Base-by-base conservation (phyloP, 2,329 filamentous ascomycete genomes). In the Monosporascus sp. region DNA sequence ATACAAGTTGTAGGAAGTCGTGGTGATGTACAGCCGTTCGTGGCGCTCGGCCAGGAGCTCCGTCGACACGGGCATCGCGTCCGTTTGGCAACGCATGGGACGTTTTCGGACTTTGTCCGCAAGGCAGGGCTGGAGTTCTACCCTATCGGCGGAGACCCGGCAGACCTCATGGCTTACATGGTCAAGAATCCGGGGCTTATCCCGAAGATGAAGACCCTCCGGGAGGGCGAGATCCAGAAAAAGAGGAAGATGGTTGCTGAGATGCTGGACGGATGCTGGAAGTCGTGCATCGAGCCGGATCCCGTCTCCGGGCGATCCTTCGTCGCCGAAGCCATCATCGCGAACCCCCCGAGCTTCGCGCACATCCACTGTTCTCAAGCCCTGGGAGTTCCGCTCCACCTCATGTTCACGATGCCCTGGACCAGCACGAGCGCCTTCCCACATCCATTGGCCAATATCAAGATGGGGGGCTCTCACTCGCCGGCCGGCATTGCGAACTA, bases 351-450 rank as follows among this genome's bases (percentile, higher is more conserved):
- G 0, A 88, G 85, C 61, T 90, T 90, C 69, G 87, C 85, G 0
- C 87, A 90, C 61, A 76, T 90, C 3, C 88, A 91, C 62, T 80
- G 86, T 54, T 88, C 88, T 0, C 86, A 91, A 68, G 88, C 87
- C 68, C 70, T 90, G 61, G 87, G 86, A 0, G 83, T 90, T 48
- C 88, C 88, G 0, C 65, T 90, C 8, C 88, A 91, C 61, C 83
- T 96, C 69, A 95, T 96, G 88, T 96, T 96, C 71, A 96, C 91
- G 1, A 94, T 95, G 89, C 90, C 90, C 0, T 95, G 89, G 85
- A 87, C 87, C 1, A 84, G 88, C 0, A 95, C 90, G 0, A 83
- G 88, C 62, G 80, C 85, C 0, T 94, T 94, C 58, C 88, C 89
- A 0, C 90, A 95, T 62, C 90, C 90, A 0, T 73, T 95, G 27